Conservation (phyloP, 331 rosid species). For the Malus hybrid region DNA sequence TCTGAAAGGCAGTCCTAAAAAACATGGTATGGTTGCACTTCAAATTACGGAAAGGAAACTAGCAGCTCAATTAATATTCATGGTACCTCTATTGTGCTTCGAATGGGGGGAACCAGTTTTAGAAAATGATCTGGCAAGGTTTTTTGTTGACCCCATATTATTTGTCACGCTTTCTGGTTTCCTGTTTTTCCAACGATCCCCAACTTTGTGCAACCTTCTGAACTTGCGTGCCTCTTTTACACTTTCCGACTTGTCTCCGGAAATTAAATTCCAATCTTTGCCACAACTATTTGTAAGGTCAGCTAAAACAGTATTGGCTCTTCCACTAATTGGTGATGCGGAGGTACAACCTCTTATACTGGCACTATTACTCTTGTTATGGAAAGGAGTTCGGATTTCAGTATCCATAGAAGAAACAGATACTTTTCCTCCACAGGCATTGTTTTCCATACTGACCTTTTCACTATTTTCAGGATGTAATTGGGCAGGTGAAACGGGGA, state of each 20-base stretch:
- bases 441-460: slow-evolving; percentile 23
- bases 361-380: slow-evolving; percentile 31
- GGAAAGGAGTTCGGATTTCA: slow-evolving; percentile 45
- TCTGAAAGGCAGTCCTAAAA: slow-evolving; percentile 4
- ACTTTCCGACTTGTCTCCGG: slow-evolving; percentile 51
- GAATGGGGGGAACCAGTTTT: slow-evolving; percentile 17
- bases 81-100: slow-evolving; percentile 41
- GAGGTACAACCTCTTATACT: slow-evolving; percentile 30
- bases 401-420: slow-evolving; percentile 25
- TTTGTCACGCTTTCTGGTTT: slow-evolving; percentile 26
- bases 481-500: slow-evolving; percentile 33
- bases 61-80: slow-evolving; percentile 8
- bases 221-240: slow-evolving; percentile 47
- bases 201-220: slow-evolving; percentile 72
- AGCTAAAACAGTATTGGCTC: slow-evolving; percentile 28
- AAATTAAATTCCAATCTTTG: slow-evolving; percentile 47
- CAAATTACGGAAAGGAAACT: not conserved
- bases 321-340: slow-evolving; percentile 40
- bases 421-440: slow-evolving; percentile 20
- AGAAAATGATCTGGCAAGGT: slow-evolving; percentile 26
- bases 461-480: slow-evolving; percentile 27
- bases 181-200: slow-evolving; percentile 23
- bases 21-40: not conserved
- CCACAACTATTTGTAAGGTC: slow-evolving; percentile 40
- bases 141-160: slow-evolving; percentile 14